A percentile compares a stretch with the other conserved stretches of the same genome.
Conservation (phyloP, 78 protist genomes). For the Dictyostelium intermedium region DNA sequence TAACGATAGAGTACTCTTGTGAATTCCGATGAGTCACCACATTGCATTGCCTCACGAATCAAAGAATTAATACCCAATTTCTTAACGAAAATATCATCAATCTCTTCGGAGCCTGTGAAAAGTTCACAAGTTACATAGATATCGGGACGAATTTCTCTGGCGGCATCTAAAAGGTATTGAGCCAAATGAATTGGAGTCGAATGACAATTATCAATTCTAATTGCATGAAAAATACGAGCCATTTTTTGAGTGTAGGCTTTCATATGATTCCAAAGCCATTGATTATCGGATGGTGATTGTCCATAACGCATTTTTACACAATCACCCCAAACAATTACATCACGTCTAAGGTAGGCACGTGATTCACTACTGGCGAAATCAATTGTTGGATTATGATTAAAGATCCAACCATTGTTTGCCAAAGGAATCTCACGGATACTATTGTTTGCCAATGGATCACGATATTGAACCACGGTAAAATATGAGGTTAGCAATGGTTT, state of each 20-base stretch:
- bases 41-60: constrained; percentile 83
- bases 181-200: constrained; percentile 92
- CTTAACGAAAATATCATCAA: constrained; percentile 68
- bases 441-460: background rate
- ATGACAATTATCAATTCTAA: constrained; percentile 96
- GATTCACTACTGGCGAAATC: constrained; percentile 84
- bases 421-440: constrained; percentile 44
- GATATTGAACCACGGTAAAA: constrained; percentile 18
- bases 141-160: constrained; percentile 83
- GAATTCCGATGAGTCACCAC: constrained; percentile 58
- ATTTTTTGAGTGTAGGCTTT: constrained; percentile 63
- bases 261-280: constrained; percentile 95
- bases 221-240: constrained; percentile 86
- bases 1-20: constrained; percentile 82
- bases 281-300: constrained; percentile 44
- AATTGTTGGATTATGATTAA: constrained; percentile 69
- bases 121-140: constrained; percentile 88
- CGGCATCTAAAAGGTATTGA: constrained; percentile 86
- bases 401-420: constrained; percentile 92
- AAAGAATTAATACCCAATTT: constrained; percentile 84
- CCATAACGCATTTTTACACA: constrained; percentile 94
- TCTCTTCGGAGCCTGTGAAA: constrained; percentile 83
- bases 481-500: constrained; percentile 44
- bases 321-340: constrained; percentile 96
- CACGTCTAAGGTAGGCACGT: constrained; percentile 89